phyloP scores from a whole-genome alignment of 805 yeast species.

The Candida qinlingensis region DNA sequence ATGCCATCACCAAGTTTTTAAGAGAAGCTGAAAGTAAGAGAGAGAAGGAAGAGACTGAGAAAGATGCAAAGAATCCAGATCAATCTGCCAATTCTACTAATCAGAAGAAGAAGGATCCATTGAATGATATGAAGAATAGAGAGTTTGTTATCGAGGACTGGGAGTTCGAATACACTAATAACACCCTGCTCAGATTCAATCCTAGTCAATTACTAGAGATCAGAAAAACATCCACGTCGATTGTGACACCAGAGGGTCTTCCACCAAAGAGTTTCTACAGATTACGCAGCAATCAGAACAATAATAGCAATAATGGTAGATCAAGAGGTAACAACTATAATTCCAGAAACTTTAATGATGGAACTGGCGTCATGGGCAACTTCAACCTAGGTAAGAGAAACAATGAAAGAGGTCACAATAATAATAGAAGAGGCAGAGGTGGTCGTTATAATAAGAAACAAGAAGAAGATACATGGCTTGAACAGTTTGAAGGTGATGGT shows the following conservation, averaged over 20 bases:
- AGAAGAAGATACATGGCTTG: constrained; percentile 20
- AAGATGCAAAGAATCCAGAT: background rate
- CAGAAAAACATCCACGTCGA: constrained; percentile 9
- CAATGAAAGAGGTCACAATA: constrained; percentile 5
- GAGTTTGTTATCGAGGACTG: constrained; percentile 19
- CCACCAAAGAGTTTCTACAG: constrained; percentile 23
- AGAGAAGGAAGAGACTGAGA: constrained; percentile 18
- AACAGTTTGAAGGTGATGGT: constrained; percentile 17
- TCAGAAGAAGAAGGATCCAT: constrained; percentile 6
- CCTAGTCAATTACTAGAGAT: constrained; percentile 19
- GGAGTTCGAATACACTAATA: constrained; percentile 13
- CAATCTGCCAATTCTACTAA: background rate
- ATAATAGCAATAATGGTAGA: constrained; percentile 6
- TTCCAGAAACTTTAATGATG: constrained; percentile 12
- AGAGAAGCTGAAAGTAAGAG: constrained; percentile 23
- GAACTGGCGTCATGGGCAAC: constrained; percentile 27
- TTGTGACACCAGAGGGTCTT: constrained; percentile 14
- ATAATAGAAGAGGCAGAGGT: constrained; percentile 12
- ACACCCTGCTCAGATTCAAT: constrained; percentile 13
- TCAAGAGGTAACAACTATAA: constrained; percentile 6
- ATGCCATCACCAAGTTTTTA: constrained; percentile 21
- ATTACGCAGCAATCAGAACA: constrained; percentile 5
- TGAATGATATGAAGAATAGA: constrained; percentile 10
- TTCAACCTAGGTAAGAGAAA: constrained; percentile 19
- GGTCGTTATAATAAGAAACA: constrained; percentile 13